Base-by-base conservation (phyloP, 2,329 filamentous ascomycete genomes). In the Aspergillus sp. region DNA sequence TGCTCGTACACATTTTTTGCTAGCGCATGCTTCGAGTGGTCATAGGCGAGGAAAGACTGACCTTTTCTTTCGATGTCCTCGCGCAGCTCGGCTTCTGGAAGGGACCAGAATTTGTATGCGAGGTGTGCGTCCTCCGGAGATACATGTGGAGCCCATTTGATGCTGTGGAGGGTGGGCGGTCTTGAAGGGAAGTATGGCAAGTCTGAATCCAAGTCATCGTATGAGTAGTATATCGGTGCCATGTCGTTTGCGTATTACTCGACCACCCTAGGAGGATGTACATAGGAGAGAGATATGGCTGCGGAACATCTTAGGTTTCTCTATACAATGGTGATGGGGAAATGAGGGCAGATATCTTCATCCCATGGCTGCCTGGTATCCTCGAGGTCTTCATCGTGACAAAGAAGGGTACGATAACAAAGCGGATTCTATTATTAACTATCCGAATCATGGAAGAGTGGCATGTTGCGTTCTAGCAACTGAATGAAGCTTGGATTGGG, bases 1-100 rank as follows among this genome's bases (percentile, higher is more conserved):
- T 64, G 60, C 40, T 71, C 64, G 42, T 72, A 71, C 8, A 72
- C 64, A 45, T 69, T 68, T 22, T 53, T 44, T 14, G 57, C 64
- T 7, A 70, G 55, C 16, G 54, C 60, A 42, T 66, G 55, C 14
- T 53, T 51, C n/a, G 56, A 42, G 5, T 20, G 14, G 3, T 20
- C 38, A n/a, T 41, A 4, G 33, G 33, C 14, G 13, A 41, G 38
- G 17, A 41, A 41, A 10, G 17, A 16, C 4, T 19, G 17, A 1
- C 10, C 16, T n/a, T 41, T 41, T 20, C 17, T 20, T 16, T 41
- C 17, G 14, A 41, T 19, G 3, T 41, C 38, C 38, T 20, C 38
- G 4, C 17, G 14, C n/a, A 41, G 10, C 7, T 19, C 17, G 14
- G 38, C 5, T 33, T 70, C 64, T 4, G 65, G 66, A 7, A 57